Evolutionary conservation across 176 grass and related monocot species (phyloP).

Genomic region (Areca catechu): DNA sequence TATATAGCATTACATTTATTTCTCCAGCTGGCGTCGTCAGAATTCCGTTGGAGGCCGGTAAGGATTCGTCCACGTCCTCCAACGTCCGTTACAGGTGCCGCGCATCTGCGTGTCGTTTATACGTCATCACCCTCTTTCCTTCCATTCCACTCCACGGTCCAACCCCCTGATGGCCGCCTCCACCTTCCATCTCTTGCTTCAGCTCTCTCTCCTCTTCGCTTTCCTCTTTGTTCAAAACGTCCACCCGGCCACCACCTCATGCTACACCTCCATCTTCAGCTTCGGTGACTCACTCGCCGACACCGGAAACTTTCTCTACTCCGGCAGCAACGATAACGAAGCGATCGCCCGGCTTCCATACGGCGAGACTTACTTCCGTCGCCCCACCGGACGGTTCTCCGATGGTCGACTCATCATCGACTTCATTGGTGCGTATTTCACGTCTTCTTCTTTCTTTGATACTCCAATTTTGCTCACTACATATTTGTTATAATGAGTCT

Average conservation of each 20-base stretch:
- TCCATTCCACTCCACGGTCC: too few relatives aligned
- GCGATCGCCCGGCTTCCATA: constrained; percentile 25
- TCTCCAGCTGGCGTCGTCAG: too few relatives aligned
- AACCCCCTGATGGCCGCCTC: too few relatives aligned
- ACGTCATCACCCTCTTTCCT: too few relatives aligned
- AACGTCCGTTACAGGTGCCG: too few relatives aligned
- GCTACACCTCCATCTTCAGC: constrained; percentile 49
- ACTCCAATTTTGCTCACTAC: neutral
- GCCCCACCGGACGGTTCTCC: constrained; percentile 28
- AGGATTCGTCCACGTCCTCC: too few relatives aligned
- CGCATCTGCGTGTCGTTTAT: too few relatives aligned
- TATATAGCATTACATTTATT: too few relatives aligned
- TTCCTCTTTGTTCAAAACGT: neutral
- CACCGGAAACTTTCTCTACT: constrained; percentile 36
- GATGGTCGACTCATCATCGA: constrained; percentile 59
- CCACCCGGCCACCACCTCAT: neutral
- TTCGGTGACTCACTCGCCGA: constrained; percentile 73
- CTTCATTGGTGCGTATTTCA: constrained; percentile 39
- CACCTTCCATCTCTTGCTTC: too few relatives aligned
- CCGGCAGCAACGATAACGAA: neutral
- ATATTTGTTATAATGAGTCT: constrained; percentile 8
- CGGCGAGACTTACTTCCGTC: constrained; percentile 55
- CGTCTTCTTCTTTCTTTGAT: too few relatives aligned
- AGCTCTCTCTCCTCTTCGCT: too few relatives aligned
- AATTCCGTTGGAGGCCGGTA: too few relatives aligned